phyloP scores from a whole-genome alignment of 2,329 filamentous ascomycete genomes.

The Lasiodiplodia citricola region DNA sequence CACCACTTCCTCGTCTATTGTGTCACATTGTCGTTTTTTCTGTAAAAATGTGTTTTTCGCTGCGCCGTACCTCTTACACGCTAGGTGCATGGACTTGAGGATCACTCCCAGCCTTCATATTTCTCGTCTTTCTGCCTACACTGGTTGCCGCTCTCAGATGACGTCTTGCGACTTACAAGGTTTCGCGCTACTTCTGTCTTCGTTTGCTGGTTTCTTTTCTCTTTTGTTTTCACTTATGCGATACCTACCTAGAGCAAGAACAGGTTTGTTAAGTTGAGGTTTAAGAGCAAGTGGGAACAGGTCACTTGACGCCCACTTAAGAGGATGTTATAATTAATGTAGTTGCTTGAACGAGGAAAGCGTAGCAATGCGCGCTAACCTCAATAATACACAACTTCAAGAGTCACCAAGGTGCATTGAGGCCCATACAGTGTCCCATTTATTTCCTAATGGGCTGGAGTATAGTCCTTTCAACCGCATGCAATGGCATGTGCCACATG shows the following conservation, averaged over 20 bases:
- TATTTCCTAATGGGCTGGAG: neutral
- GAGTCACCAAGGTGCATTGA: neutral
- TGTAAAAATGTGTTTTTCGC: neutral
- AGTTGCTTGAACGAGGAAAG: neutral
- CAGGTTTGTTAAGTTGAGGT: neutral
- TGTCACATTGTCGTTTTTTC: neutral
- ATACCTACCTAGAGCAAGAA: conserved; percentile 4
- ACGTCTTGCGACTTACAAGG: neutral
- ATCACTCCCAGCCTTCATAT: neutral
- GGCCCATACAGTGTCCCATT: neutral
- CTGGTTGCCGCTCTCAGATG: neutral
- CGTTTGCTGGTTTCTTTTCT: neutral
- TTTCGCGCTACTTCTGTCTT: neutral
- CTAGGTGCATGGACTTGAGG: neutral
- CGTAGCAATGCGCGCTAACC: neutral
- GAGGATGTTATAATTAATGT: neutral
- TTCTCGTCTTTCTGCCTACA: neutral
- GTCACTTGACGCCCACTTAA: neutral
- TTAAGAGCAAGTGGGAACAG: neutral
- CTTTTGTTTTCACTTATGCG: neutral
- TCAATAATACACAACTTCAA: neutral
- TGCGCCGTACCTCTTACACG: neutral
- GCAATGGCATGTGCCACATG: neutral
- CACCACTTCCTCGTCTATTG: neutral
- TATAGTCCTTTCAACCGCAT: neutral